Conservation (phyloP, 352 stramenopile genomes). For the Thraustochytrium striatum region DNA sequence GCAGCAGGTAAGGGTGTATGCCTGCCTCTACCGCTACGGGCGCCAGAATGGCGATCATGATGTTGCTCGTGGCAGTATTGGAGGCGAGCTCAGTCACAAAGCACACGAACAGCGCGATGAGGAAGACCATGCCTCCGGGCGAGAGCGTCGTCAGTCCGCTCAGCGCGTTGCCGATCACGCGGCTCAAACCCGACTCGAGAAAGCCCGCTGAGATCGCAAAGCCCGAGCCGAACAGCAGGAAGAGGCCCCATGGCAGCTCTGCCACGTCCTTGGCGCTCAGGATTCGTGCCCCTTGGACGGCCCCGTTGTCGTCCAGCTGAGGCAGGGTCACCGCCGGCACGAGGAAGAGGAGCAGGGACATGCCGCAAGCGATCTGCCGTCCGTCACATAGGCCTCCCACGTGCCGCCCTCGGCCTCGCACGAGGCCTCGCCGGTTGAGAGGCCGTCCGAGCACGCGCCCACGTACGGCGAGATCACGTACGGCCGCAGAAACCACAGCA, state of each 20-base stretch:
- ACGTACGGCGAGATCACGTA: conserved; percentile 13
- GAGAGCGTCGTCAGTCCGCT: background rate
- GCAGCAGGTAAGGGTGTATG: background rate
- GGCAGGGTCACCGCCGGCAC: background rate
- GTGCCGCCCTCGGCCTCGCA: background rate
- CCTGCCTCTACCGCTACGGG: background rate
- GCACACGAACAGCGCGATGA: background rate
- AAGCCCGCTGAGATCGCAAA: conserved; percentile 11
- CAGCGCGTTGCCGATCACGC: background rate
- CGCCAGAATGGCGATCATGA: conserved; percentile 1
- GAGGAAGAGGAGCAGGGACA: conserved; percentile 9
- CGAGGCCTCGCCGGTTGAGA: background rate
- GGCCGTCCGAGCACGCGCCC: background rate
- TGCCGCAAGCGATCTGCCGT: conserved; percentile 2
- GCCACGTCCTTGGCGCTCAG: background rate
- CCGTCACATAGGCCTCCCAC: background rate
- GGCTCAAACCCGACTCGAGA: background rate
- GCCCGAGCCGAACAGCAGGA: background rate
- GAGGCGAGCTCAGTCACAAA: conserved; percentile 4
- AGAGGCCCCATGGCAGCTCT: background rate
- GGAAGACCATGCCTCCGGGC: background rate
- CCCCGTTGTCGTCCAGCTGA: no score
- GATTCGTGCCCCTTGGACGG: no score
- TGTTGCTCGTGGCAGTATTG: conserved; percentile 4
- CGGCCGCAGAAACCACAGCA: conserved; percentile 19